These are phyloP conservation scores for Epichloe aotearoae DNA, from an alignment of 2,329 filamentous ascomycete species.

Conservation along the genomic window DNA sequence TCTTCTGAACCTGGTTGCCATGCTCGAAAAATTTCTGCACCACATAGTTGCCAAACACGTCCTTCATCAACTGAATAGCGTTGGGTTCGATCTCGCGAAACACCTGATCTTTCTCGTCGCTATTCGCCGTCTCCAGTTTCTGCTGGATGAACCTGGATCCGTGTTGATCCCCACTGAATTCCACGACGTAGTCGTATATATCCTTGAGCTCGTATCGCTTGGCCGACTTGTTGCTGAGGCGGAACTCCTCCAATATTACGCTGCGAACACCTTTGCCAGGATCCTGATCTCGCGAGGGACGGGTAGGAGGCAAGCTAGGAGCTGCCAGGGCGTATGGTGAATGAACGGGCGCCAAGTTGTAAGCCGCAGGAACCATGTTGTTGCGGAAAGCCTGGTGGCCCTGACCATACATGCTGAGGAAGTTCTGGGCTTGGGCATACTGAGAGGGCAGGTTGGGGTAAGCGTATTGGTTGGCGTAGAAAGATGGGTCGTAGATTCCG, in stretches of 20 bases:
- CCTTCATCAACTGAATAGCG: slow-evolving; percentile 78
- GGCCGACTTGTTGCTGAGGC: slow-evolving; percentile 57
- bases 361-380: slow-evolving; percentile 21
- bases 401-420: slow-evolving; percentile 9
- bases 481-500: slow-evolving; percentile 14
- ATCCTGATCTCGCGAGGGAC: slow-evolving; percentile 41
- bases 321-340: slow-evolving; percentile 16
- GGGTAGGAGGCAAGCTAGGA: slow-evolving; percentile 15
- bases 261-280: slow-evolving; percentile 52
- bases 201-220: slow-evolving; percentile 74
- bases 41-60: slow-evolving; percentile 96
- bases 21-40: slow-evolving; percentile 97
- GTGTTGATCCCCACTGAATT: slow-evolving; percentile 92
- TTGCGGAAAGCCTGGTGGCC: slow-evolving; percentile 16
- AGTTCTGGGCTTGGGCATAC: slow-evolving; percentile 19
- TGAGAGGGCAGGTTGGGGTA: slow-evolving; percentile 18
- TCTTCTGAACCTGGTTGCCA: slow-evolving; percentile 88
- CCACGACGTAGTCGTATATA: slow-evolving; percentile 76
- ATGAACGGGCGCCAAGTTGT: slow-evolving; percentile 21
- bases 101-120: slow-evolving; percentile 85
- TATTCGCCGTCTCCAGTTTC: slow-evolving; percentile 84
- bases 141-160: slow-evolving; percentile 92
- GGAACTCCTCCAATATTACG: slow-evolving; percentile 66
- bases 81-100: slow-evolving; percentile 82
- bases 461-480: slow-evolving; percentile 20